Base-by-base conservation (phyloP, 2,329 filamentous ascomycete genomes). In the Ploettnerulaceae sp. region DNA sequence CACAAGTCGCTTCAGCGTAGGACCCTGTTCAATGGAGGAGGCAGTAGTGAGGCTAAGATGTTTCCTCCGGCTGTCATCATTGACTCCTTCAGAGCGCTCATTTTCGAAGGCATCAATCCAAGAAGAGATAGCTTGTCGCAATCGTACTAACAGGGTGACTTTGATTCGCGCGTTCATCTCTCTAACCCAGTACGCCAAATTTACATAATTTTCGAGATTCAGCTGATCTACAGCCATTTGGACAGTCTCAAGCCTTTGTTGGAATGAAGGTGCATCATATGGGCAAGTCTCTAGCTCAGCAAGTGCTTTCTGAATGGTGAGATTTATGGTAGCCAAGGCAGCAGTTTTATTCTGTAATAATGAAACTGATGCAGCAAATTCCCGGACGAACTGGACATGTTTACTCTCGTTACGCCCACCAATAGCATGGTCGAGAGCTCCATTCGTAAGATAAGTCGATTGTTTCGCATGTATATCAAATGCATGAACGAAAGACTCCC, bases 401-500 rank as follows among this genome's bases (percentile, higher is more conserved):
- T 90, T 93, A 70, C 88, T 95, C 66, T 95, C 90, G 14, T 79
- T 76, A 38, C 76, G 74, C 55, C 78, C 77, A 47, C 75, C 61
- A 58, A 79, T 69, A 51, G 77, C 58, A 53, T 76, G 67, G 60
- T 86, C 76, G 62, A 84, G 69, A 61, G 73, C 67, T 46, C 76
- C 77, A 57, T 79, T 80, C 69, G 31, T 79, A 67, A 44, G 79
- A 75, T 3, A 75, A 70, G 54, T 14, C n/a, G 66, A 72, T 59
- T 77, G 79, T 54, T 81, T 85, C 54, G 90, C 80, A 57, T 90
- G 90, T 24, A 96, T 75, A 64, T 98, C 93, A 65, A 96, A 96
- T 1, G 89, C 90, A 65, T 96, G 91, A 43, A 98, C 88, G 59
- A 99, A 97, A 0, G 93, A 95, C 62, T 98, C 93, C 93, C 93